Conservation (phyloP, 164 flowering plant species). For the Kingdonia uniflora region DNA sequence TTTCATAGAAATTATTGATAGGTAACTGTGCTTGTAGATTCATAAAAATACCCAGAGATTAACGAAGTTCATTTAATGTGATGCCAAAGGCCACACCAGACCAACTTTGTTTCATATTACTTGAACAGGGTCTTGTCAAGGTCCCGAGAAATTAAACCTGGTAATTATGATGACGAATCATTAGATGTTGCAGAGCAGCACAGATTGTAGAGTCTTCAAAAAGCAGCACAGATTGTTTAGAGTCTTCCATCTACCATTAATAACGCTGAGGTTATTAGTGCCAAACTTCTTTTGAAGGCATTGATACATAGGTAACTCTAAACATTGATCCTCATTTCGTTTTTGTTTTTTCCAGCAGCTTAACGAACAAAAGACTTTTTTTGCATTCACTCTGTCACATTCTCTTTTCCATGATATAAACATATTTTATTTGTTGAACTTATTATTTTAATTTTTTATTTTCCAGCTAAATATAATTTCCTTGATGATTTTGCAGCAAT, state of each 20-base stretch:
- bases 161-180: slow-evolving; percentile 41
- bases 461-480: slow-evolving; percentile 2
- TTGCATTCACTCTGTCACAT: too few species aligned
- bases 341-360: background rate
- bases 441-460: background rate
- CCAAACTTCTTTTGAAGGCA: slow-evolving; percentile 68
- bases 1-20: slow-evolving; percentile 89
- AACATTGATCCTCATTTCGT: too few species aligned
- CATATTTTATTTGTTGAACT: background rate
- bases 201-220: slow-evolving; percentile 71
- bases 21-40: slow-evolving; percentile 26
- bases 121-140: slow-evolving; percentile 70
- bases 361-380: background rate
- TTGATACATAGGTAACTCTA: slow-evolving; percentile 65
- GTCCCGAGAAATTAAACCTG: slow-evolving; percentile 65
- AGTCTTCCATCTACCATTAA: slow-evolving; percentile 80
- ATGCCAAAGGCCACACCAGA: background rate
- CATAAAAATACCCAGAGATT: background rate
- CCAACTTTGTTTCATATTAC: background rate
- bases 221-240: slow-evolving; percentile 97
- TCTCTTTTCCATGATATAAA: background rate
- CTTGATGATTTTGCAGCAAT: slow-evolving; percentile 42
- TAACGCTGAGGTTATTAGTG: slow-evolving; percentile 42
- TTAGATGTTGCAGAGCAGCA: slow-evolving; percentile 78
- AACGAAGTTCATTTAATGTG: background rate